Evolutionary conservation across 2,329 filamentous ascomycete genomes (phyloP).

Genomic region (Paecilomyces dactylethromorphus): DNA sequence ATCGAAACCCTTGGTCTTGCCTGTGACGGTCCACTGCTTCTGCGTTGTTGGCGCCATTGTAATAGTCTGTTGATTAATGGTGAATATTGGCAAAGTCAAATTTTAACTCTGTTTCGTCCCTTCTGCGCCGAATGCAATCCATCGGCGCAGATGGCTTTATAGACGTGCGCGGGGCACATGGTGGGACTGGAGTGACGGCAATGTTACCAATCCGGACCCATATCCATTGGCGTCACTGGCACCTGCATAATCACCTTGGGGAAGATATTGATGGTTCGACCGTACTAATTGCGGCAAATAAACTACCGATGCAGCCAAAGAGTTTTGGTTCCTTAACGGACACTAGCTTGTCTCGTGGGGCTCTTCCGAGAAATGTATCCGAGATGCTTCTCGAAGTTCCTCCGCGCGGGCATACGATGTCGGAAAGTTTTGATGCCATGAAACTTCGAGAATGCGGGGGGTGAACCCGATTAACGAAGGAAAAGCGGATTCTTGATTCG

Average conservation of each 20-base stretch:
- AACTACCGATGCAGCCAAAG: neutral
- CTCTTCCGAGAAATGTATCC: neutral
- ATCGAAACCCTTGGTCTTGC: slow-evolving; percentile 51
- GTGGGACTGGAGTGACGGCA: neutral
- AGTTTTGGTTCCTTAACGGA: neutral
- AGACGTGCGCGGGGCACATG: neutral
- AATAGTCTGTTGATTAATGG: neutral
- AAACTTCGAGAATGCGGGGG: neutral
- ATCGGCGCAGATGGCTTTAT: neutral
- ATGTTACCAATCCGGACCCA: neutral
- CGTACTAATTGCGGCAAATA: neutral
- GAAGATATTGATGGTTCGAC: neutral
- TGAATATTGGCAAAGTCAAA: neutral
- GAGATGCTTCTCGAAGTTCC: neutral
- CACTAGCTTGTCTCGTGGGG: neutral
- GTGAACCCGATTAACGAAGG: neutral
- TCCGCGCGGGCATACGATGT: neutral
- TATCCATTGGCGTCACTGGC: neutral
- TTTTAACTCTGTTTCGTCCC: neutral
- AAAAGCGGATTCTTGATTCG: neutral
- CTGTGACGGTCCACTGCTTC: slow-evolving; percentile 50
- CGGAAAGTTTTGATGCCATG: neutral
- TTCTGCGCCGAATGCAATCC: neutral
- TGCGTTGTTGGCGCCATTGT: slow-evolving; percentile 39
- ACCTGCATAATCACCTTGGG: neutral